A percentile compares a stretch with the other conserved stretches of the same genome.
Evolutionary conservation across 1,139 yeast species (phyloP).

Genomic region (Pichia sp.): DNA sequence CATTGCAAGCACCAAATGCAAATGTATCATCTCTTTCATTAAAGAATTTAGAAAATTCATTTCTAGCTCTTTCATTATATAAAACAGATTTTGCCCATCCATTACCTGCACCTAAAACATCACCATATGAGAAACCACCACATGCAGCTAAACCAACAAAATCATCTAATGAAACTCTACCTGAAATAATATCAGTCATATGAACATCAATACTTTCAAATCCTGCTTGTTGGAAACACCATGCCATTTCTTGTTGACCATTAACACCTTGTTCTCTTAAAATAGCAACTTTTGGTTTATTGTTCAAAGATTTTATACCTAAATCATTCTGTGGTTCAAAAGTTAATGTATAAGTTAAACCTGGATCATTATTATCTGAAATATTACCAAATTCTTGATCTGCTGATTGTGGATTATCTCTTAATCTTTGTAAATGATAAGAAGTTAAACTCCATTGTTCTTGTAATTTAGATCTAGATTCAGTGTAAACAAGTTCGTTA

Average conservation of each 20-base stretch:
- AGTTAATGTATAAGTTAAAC: constrained; percentile 74
- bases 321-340: constrained; percentile 49
- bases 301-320: constrained; percentile 28
- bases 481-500: constrained; percentile 41
- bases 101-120: constrained; percentile 96
- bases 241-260: constrained; percentile 98
- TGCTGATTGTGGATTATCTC: constrained; percentile 92
- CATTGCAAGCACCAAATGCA: constrained; percentile 99
- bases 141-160: constrained; percentile 97
- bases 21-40: constrained; percentile 84
- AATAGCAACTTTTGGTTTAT: constrained; percentile 85
- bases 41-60: constrained; percentile 75
- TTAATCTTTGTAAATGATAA: constrained; percentile 78
- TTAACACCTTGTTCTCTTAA: constrained; percentile 98
- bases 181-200: constrained; percentile 85
- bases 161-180: constrained; percentile 63
- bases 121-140: constrained; percentile 99
- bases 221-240: constrained; percentile 93
- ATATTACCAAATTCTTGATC: constrained; percentile 77
- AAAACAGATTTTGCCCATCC: constrained; percentile 99
- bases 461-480: constrained; percentile 67
- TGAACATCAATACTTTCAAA: constrained; percentile 91
- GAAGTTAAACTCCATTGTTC: constrained; percentile 86
- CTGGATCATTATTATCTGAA: constrained; percentile 80
- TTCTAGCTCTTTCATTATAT: constrained; percentile 70